Conservation (phyloP, 1,284 basidiomycete species). For the Rhizoctonia solani region DNA sequence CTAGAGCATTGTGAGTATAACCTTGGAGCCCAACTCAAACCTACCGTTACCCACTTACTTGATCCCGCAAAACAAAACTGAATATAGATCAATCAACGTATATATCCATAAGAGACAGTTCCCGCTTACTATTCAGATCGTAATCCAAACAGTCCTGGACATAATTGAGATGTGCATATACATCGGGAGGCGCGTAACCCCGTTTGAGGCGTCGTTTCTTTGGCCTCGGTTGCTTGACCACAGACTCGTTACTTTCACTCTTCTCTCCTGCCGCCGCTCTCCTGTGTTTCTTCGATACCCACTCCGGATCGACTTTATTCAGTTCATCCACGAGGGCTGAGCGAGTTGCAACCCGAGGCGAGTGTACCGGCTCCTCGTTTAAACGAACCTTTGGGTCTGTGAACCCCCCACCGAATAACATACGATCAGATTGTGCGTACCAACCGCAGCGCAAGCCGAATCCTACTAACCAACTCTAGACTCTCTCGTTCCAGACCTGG, state of each 20-base stretch:
- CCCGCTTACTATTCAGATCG: conserved; percentile 52
- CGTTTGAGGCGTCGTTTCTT: conserved; percentile 44
- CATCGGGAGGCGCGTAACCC: conserved; percentile 53
- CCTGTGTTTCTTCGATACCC: no score
- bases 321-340: no score
- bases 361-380: no score
- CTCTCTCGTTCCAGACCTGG: no score
- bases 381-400: no score
- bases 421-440: not conserved
- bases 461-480: no score
- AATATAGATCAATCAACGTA: not conserved
- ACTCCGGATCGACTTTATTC: no score
- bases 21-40: not conserved
- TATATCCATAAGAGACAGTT: not conserved
- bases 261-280: no score
- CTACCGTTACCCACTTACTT: conserved; percentile 51
- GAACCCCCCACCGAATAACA: no score
- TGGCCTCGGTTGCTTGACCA: conserved; percentile 25
- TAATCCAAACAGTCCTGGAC: conserved; percentile 51
- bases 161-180: conserved; percentile 53
- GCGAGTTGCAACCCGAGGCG: no score
- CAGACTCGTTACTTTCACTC: no score
- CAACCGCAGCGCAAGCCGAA: not conserved
- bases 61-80: conserved; percentile 69
- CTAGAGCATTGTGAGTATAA: conserved; percentile 44